phyloP scores from a whole-genome alignment of 73 alveolate genomes.

The Blepharisma stoltei region DNA sequence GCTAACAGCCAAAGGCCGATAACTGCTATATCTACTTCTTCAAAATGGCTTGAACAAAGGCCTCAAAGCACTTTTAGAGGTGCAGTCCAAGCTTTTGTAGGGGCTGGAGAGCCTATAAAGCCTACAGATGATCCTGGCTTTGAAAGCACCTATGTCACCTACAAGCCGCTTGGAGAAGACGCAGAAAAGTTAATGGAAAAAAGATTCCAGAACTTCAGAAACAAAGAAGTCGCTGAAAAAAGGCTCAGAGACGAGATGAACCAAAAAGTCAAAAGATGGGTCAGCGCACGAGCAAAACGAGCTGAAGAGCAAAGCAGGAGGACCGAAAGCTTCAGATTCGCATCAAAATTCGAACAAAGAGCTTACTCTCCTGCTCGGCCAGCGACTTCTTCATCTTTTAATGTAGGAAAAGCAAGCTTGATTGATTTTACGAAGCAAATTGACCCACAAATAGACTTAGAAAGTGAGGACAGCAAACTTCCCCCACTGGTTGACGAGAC shows the following conservation, averaged over 20 bases:
- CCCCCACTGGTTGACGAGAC: neutral
- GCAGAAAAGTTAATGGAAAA: neutral
- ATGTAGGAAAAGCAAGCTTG: neutral
- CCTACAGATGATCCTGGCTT: neutral
- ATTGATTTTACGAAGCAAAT: neutral
- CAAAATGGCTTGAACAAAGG: neutral
- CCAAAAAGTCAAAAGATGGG: conserved; percentile 14
- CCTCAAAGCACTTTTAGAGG: neutral
- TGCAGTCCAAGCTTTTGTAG: conserved; percentile 11
- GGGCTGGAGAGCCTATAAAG: conserved; percentile 19
- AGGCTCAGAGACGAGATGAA: conserved; percentile 26
- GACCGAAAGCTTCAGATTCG: conserved; percentile 6
- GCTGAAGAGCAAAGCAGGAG: conserved; percentile 25
- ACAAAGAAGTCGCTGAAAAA: conserved; percentile 28
- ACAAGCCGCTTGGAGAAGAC: conserved; percentile 27
- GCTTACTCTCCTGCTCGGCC: conserved; percentile 28
- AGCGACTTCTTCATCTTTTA: neutral
- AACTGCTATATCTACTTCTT: neutral
- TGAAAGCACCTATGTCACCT: conserved; percentile 16
- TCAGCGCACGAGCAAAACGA: neutral
- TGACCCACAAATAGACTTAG: neutral
- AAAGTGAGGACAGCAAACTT: neutral
- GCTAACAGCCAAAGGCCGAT: neutral
- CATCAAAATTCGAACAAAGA: conserved; percentile 25
- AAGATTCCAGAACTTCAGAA: neutral